These are phyloP conservation scores for Eucalyptus shirleyi DNA, from an alignment of 345 rosid genomes.

Conservation along the genomic window DNA sequence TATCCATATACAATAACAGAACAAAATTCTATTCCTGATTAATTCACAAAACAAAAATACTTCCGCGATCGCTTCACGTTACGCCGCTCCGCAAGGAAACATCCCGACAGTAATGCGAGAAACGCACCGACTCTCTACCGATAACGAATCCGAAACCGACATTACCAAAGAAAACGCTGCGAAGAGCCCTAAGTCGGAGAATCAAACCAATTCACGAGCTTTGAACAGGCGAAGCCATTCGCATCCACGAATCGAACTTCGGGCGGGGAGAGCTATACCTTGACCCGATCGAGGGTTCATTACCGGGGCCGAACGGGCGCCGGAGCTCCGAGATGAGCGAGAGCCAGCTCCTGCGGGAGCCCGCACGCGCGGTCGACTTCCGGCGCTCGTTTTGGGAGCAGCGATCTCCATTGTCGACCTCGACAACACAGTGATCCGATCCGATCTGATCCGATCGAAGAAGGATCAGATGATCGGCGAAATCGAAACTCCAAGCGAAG, in stretches of 20 bases:
- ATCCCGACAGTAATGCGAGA: too few relatives aligned
- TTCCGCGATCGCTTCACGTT: neutral
- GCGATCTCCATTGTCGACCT: neutral
- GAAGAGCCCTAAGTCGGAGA: too few relatives aligned
- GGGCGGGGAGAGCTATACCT: neutral
- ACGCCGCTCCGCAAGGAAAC: neutral
- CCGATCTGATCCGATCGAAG: neutral
- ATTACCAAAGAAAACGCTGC: too few relatives aligned
- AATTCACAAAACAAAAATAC: neutral
- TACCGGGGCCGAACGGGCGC: neutral
- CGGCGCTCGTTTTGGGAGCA: neutral
- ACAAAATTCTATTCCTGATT: neutral
- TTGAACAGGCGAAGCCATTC: too few relatives aligned
- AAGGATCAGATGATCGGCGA: neutral
- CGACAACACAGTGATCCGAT: neutral
- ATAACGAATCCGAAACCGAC: too few relatives aligned
- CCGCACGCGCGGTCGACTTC: neutral
- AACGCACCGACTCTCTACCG: too few relatives aligned
- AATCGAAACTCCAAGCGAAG: neutral
- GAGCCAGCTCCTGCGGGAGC: neutral
- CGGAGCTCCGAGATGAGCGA: neutral
- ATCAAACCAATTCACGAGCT: too few relatives aligned
- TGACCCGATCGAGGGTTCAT: neutral
- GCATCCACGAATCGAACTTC: neutral
- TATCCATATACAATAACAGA: neutral